Evolutionary conservation across 768 basidiomycete species (phyloP).

Genomic region (Pleurotus giganteus): DNA sequence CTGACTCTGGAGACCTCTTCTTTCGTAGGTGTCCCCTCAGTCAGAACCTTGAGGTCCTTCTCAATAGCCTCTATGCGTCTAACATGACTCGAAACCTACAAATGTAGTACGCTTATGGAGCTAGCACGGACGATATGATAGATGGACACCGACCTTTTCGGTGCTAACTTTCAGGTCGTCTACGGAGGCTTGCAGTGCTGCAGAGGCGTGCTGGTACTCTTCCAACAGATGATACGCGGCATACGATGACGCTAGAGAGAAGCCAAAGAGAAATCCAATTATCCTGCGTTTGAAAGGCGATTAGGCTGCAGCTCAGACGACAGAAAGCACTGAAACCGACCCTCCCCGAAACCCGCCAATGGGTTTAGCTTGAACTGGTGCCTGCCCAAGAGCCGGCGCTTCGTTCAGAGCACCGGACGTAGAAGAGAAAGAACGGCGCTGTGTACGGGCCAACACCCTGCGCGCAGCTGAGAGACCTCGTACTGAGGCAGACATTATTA

Average conservation of each 20-base stretch:
- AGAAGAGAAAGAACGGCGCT: constrained; percentile 41
- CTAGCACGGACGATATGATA: no score
- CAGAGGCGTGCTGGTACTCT: constrained; percentile 87
- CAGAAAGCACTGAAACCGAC: constrained; percentile 26
- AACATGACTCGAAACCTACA: constrained; percentile 79
- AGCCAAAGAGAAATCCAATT: constrained; percentile 84
- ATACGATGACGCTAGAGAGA: constrained; percentile 83
- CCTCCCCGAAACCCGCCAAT: constrained; percentile 73
- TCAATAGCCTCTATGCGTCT: constrained; percentile 84
- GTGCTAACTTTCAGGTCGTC: constrained; percentile 84
- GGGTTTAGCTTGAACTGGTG: constrained; percentile 65
- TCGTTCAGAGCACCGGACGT: constrained; percentile 44
- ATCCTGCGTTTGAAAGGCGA: constrained; percentile 42
- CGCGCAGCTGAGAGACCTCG: constrained; percentile 24
- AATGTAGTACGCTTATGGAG: no score
- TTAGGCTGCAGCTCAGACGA: constrained; percentile 7
- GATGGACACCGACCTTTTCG: constrained; percentile 59
- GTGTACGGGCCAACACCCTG: constrained; percentile 11
- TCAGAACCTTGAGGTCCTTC: constrained; percentile 80
- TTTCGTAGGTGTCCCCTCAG: constrained; percentile 64
- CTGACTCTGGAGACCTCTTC: constrained; percentile 78
- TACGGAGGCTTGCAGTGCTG: constrained; percentile 84
- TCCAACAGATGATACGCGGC: constrained; percentile 88
- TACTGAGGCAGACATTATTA: constrained; percentile 35
- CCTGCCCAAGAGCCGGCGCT: constrained; percentile 50